A percentile compares a stretch with the other conserved stretches of the same genome.
phyloP scores from a whole-genome alignment of 2,329 filamentous ascomycete species.

The Trichoderma harzianum region DNA sequence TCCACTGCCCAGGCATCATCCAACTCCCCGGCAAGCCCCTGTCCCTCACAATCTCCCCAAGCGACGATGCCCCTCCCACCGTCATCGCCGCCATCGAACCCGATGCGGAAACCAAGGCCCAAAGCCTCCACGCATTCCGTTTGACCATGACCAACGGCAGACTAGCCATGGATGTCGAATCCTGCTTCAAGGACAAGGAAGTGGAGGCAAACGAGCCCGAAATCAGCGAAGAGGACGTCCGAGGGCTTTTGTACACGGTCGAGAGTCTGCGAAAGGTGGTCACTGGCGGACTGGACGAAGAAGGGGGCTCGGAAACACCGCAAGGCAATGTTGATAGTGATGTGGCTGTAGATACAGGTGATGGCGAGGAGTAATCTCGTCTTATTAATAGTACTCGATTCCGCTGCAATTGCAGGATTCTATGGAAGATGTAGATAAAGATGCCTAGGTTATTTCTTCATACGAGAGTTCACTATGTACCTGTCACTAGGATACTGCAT shows the following conservation, averaged over 20 bases:
- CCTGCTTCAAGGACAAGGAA: slow-evolving; percentile 25
- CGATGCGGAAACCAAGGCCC: slow-evolving; percentile 26
- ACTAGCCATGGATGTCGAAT: slow-evolving; percentile 30
- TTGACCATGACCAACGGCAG: slow-evolving; percentile 33
- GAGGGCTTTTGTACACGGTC: slow-evolving; percentile 43
- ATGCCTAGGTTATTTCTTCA: not conserved
- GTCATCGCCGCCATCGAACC: slow-evolving; percentile 43
- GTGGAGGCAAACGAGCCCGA: slow-evolving; percentile 33
- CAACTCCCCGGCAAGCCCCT: slow-evolving; percentile 64
- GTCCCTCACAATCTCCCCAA: slow-evolving; percentile 39
- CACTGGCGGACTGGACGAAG: slow-evolving; percentile 24
- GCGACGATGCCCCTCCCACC: slow-evolving; percentile 24
- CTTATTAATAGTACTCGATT: not conserved
- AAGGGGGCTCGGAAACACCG: slow-evolving; percentile 17
- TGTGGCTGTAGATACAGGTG: slow-evolving; percentile 1
- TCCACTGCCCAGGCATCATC: slow-evolving; percentile 48
- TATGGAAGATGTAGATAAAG: too few species aligned
- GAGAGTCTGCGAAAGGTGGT: slow-evolving; percentile 48
- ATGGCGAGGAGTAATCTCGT: not conserved
- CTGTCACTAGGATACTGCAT: not conserved
- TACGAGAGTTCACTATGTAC: not conserved
- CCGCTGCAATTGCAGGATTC: not conserved
- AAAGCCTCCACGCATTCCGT: slow-evolving; percentile 31
- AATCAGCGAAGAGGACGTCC: slow-evolving; percentile 37
- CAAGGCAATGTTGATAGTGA: slow-evolving; percentile 16